A percentile compares a stretch with the other conserved stretches of the same genome.
phyloP scores from a whole-genome alignment of 2,329 filamentous ascomycete genomes.

The Colletotrichum sp. region DNA sequence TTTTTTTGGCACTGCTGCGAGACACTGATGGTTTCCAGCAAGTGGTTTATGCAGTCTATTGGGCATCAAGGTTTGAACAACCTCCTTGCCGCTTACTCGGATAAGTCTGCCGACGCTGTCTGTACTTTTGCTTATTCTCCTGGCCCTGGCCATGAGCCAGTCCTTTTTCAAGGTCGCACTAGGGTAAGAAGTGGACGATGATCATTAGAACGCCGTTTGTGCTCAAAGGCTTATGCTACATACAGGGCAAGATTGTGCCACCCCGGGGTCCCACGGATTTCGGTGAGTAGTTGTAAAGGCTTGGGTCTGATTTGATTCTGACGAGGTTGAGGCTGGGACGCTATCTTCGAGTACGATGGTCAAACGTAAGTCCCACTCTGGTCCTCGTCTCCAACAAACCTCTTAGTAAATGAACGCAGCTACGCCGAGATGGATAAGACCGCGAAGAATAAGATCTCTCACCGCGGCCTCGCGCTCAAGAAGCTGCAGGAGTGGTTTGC shows the following conservation, averaged over 20 bases:
- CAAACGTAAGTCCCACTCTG: slow-evolving; percentile 65
- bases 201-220: background rate
- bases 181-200: slow-evolving; percentile 57
- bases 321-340: slow-evolving; percentile 80
- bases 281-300: slow-evolving; percentile 59
- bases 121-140: slow-evolving; percentile 94
- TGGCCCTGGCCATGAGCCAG: slow-evolving; percentile 81
- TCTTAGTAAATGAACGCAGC: slow-evolving; percentile 38
- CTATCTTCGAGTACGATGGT: slow-evolving; percentile 92
- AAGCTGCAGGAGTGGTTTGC: slow-evolving; percentile 86
- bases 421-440: slow-evolving; percentile 93
- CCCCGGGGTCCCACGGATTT: slow-evolving; percentile 82
- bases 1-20: background rate
- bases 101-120: slow-evolving; percentile 91
- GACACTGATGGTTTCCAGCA: slow-evolving; percentile 60
- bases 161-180: slow-evolving; percentile 92
- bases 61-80: slow-evolving; percentile 90
- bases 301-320: slow-evolving; percentile 7
- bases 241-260: slow-evolving; percentile 77
- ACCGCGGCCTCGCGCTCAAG: slow-evolving; percentile 84
- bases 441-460: slow-evolving; percentile 91
- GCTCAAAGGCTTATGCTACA: background rate
- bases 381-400: background rate
- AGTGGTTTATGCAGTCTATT: slow-evolving; percentile 88
- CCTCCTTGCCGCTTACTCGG: slow-evolving; percentile 83